Percentiles rank a stretch among this genome's conserved stretches.
Conservation (phyloP, 2,329 filamentous ascomycete genomes). For the Byssothecium circinans region DNA sequence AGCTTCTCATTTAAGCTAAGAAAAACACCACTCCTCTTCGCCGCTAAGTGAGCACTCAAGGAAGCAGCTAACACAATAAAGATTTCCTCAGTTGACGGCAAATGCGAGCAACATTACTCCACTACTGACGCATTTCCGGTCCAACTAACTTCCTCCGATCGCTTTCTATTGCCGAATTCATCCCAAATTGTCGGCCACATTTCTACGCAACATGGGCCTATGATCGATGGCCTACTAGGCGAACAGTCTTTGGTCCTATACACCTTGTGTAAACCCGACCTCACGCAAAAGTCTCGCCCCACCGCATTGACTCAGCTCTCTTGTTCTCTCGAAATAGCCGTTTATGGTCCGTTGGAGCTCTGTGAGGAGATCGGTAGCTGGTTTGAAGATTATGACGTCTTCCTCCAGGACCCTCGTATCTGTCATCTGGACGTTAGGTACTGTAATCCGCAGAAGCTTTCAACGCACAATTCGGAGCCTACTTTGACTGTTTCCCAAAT, state of each 20-base stretch:
- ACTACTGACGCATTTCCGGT: constrained; percentile 2
- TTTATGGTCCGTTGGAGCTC: constrained; percentile 21
- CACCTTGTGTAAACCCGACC: constrained; percentile 1
- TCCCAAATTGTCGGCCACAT: constrained; percentile 1
- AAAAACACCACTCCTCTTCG: neutral
- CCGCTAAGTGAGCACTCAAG: no score
- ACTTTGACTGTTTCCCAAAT: constrained; percentile 22
- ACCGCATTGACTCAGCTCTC: neutral
- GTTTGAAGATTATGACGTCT: constrained; percentile 21
- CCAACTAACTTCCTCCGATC: constrained; percentile 3
- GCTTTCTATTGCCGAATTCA: constrained; percentile 4
- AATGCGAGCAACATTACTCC: constrained; percentile 1
- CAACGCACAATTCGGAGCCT: neutral
- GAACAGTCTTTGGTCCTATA: constrained; percentile 4
- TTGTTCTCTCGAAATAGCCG: constrained; percentile 9
- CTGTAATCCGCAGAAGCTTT: constrained; percentile 16
- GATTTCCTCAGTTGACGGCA: constrained; percentile 3
- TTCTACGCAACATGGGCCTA: constrained; percentile 10
- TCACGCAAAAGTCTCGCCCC: neutral
- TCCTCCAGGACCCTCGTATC: constrained; percentile 14
- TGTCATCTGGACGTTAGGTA: constrained; percentile 14
- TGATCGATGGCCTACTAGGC: constrained; percentile 15
- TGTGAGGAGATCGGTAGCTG: constrained; percentile 28
- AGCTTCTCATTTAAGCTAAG: neutral
- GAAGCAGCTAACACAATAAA: neutral